Evolutionary conservation across 176 grass and related monocot species (phyloP).

Genomic region (Lolium rigidum): DNA sequence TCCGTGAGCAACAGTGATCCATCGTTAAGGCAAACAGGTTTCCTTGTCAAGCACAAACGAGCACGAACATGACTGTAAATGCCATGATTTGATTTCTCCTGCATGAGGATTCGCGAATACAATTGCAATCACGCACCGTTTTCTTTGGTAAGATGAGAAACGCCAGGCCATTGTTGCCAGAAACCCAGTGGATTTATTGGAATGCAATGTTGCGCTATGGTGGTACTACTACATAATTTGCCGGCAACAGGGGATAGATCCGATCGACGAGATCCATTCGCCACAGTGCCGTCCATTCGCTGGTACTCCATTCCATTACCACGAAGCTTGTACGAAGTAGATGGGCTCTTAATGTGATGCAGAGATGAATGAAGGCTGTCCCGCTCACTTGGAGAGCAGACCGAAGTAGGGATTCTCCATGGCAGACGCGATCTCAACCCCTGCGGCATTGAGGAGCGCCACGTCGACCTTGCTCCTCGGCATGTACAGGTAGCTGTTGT

Average conservation of each 20-base stretch:
- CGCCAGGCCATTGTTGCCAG: neutral
- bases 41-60: neutral
- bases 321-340: conserved; percentile 21
- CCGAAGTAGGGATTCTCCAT: conserved; percentile 88
- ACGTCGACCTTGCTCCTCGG: conserved; percentile 59
- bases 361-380: neutral
- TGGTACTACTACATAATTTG: neutral
- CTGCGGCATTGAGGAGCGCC: conserved; percentile 48
- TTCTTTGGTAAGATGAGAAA: neutral
- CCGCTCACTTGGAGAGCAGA: conserved; percentile 63
- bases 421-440: conserved; percentile 57
- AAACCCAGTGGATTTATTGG: neutral
- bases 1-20: conserved; percentile 11
- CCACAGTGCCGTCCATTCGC: conserved; percentile 24
- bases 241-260: conserved; percentile 10
- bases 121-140: neutral
- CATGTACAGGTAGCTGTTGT: conserved; percentile 58
- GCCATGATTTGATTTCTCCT: neutral
- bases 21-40: neutral
- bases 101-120: neutral
- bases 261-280: neutral
- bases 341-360: neutral
- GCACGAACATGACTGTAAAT: neutral
- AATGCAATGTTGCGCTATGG: neutral
- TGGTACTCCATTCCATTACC: neutral